These are phyloP conservation scores for Tillandsia leiboldiana DNA, from an alignment of 176 grass and related monocot species.

Conservation along the genomic window DNA sequence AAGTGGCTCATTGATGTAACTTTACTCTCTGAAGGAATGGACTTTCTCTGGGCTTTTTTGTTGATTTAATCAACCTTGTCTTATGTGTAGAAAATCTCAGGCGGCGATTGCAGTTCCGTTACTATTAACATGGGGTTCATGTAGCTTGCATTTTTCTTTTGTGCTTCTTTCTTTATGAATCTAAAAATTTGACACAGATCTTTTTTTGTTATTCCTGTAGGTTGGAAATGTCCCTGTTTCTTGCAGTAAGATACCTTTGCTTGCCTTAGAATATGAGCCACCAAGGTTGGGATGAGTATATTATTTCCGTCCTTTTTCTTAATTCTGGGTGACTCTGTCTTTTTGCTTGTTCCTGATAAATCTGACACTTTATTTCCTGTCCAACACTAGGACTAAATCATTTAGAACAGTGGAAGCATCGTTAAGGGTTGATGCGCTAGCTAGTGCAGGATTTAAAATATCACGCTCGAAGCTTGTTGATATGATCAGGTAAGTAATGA, in stretches of 20 bases:
- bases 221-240: slow-evolving; percentile 74
- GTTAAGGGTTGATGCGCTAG: slow-evolving; percentile 79
- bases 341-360: slow-evolving; percentile 14
- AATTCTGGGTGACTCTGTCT: slow-evolving; percentile 19
- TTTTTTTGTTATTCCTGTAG: slow-evolving; percentile 31
- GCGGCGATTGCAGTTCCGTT: neutral
- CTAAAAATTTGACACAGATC: neutral
- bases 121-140: neutral
- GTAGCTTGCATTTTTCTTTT: neutral
- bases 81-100: neutral
- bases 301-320: slow-evolving; percentile 11
- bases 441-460: slow-evolving; percentile 90
- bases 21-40: neutral
- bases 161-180: neutral
- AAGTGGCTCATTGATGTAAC: neutral
- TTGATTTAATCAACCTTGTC: neutral
- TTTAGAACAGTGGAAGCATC: slow-evolving; percentile 89
- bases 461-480: slow-evolving; percentile 87
- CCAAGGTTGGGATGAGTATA: slow-evolving; percentile 44
- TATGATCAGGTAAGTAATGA: slow-evolving; percentile 53
- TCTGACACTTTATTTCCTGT: slow-evolving; percentile 8
- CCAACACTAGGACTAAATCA: slow-evolving; percentile 57
- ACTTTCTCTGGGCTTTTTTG: neutral
- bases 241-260: slow-evolving; percentile 80
- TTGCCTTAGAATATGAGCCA: slow-evolving; percentile 89